Evolutionary conservation across 2,329 filamentous ascomycete species (phyloP).

Genomic region (Ambrosiella xylebori): DNA sequence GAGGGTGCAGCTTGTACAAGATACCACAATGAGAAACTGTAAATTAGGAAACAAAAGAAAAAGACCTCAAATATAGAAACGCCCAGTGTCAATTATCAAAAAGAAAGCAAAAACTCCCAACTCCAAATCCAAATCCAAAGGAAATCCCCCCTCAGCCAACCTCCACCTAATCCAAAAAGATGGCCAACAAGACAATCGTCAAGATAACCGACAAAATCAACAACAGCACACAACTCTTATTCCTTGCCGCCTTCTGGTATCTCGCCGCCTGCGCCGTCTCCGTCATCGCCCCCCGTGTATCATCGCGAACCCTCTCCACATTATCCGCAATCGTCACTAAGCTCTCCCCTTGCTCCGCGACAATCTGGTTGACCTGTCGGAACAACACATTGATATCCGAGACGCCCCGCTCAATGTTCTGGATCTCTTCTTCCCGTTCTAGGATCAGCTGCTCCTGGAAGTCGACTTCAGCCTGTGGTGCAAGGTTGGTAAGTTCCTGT

Average conservation of each 20-base stretch:
- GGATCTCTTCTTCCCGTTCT: constrained; percentile 91
- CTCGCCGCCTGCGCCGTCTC: constrained; percentile 73
- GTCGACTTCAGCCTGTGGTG: constrained; percentile 85
- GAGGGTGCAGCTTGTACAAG: no score
- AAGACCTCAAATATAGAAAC: constrained; percentile 15
- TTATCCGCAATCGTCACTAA: constrained; percentile 79
- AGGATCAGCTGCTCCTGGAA: constrained; percentile 93
- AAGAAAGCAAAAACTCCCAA: constrained; percentile 4
- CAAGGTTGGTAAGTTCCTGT: constrained; percentile 63
- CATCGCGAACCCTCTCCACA: constrained; percentile 63
- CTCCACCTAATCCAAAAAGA: constrained; percentile 48
- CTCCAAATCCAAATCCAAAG: constrained; percentile 15
- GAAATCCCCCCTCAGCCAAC: constrained; percentile 4
- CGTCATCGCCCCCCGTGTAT: constrained; percentile 69
- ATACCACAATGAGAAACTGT: not conserved
- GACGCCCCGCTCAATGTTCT: constrained; percentile 92
- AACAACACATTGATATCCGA: constrained; percentile 93
- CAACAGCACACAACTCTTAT: constrained; percentile 84
- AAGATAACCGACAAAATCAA: constrained; percentile 78
- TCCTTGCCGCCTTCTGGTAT: constrained; percentile 89
- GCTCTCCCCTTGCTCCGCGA: constrained; percentile 79
- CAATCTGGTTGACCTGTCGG: constrained; percentile 93
- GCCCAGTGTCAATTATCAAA: constrained; percentile 1
- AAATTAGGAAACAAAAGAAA: constrained; percentile 12
- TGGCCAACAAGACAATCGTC: constrained; percentile 75